Base-by-base conservation (phyloP, 768 basidiomycete species). In the Roridomyces roridus region DNA sequence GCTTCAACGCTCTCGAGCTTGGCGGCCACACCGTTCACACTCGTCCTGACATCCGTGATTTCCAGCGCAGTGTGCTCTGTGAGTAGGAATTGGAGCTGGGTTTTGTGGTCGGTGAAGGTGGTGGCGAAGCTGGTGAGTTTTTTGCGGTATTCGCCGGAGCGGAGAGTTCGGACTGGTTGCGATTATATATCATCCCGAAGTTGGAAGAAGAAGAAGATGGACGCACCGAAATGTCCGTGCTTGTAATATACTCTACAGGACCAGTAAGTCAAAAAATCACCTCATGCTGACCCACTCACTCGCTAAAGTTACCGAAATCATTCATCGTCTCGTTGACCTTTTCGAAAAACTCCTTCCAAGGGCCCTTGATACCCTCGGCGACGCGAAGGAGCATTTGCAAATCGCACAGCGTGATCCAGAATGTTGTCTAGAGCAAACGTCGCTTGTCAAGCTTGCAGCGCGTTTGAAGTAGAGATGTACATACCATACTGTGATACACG, bases 221-320 rank as follows among this genome's bases (percentile, higher is more conserved):
- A 1, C 47, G 5, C 48, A 56, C 55, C 51, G 46, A 62, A 59
- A 42, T 51, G 59, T 1, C 58, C 62, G 41, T 66, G 60, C 6
- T 46, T 40, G 55, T 66, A 66, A 52, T 66, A 66, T 3, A 65
- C 63, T 2, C 65, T 68, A 24, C 6, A 31, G 24, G 25, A 41
- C 24, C 10, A 18, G 18, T 21, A 2, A 26, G 17, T n/a, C n/a
- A n/a, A n/a, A n/a, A n/a, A n/a, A n/a, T n/a, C n/a, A n/a, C n/a
- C n/a, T n/a, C n/a, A n/a, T n/a, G n/a, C n/a, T n/a, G n/a, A n/a
- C n/a, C n/a, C 4, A 48, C 59, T 17, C 42, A 68, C 67, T 66
- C 63, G 26, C 67, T 62, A 34, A 68, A 68, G 25, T 68, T 68
- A 3, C 67, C 67, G 48, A 63, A 59, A 36, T 59, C 55, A 5